phyloP scores from a whole-genome alignment of 441 rosid genomes.

The Populus trichocarpa region DNA sequence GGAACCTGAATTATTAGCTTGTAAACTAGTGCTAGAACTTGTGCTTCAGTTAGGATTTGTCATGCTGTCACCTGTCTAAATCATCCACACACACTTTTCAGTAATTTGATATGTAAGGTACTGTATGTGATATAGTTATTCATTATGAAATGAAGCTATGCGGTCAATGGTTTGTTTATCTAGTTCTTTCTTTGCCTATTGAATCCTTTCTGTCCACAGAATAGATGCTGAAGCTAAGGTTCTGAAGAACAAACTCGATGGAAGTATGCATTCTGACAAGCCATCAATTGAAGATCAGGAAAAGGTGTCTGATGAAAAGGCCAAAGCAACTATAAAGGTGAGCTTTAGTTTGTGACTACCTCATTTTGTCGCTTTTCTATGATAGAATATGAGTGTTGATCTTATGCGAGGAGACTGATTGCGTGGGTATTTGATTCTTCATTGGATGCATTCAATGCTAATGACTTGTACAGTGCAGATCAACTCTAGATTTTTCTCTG shows the following conservation, averaged over 20 bases:
- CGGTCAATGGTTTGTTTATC: conserved; percentile 16
- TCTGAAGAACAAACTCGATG: conserved; percentile 70
- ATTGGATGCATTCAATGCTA: background rate
- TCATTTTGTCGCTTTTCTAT: background rate
- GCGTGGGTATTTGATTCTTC: background rate
- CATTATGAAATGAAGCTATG: conserved; percentile 1
- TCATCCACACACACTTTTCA: background rate
- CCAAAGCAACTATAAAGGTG: conserved; percentile 65
- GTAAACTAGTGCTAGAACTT: background rate
- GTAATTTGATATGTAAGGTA: background rate
- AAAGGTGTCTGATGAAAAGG: conserved; percentile 40
- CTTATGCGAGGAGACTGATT: background rate
- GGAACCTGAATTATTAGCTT: background rate
- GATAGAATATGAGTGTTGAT: background rate
- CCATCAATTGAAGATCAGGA: conserved; percentile 40
- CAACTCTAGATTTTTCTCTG: background rate
- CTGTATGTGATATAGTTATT: conserved; percentile 2
- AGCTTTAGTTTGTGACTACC: conserved; percentile 12
- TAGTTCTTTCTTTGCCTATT: conserved; percentile 18
- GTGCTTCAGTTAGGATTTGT: background rate
- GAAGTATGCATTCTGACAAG: conserved; percentile 34
- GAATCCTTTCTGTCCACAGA: conserved; percentile 41
- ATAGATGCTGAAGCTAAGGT: conserved; percentile 75
- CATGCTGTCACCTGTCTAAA: conserved; percentile 6
- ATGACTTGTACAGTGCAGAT: background rate